Evolutionary conservation across 768 basidiomycete genomes (phyloP), one percentile per base, ranked within the genome.

Genomic region (Agrocybe pediades): DNA sequence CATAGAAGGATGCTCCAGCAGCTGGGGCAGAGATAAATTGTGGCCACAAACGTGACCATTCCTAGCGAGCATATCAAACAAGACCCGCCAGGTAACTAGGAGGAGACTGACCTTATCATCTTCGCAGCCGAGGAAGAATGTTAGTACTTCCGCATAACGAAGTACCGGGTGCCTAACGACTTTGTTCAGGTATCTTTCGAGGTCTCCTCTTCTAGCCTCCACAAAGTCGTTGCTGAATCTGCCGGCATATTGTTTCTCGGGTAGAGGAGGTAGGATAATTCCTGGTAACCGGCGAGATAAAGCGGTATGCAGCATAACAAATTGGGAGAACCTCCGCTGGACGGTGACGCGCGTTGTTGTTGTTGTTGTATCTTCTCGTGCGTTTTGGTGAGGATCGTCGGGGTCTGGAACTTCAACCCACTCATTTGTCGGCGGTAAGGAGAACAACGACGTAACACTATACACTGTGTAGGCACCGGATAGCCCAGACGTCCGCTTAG

Each of bases 241-340:
- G 1, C 90, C 90, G 0, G 89, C 77, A 57, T 94, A 92, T 59
- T 90, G 87, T 63, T 93, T 93, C 65, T 92, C 90, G 0, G 92
- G 92, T 7, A 95, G 76, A 0, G 90, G 88, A 0, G 92, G 91
- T 2, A 95, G 74, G 3, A 84, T 85, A 24, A 94, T 82, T 0
- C 88, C 88, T 6, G 90, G 89, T 3, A 92, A 80, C 7, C 86
- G 77, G 20, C 84, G 75, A 17, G 79, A 75, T 44, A 95, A 71
- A 8, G 86, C 83, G 2, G 87, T 84, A 58, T 92, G 87, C 25
- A 95, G 76, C 46, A 86, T 77, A 23, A 87, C 83, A 61, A 95
- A 95, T 54, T 94, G 88, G 3, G 91, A 92, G 71, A 90, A 95
- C 6, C 92, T 85, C 9, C 92, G 79, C 30, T 87, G 77, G 30